These are phyloP conservation scores for Alternaria ventricosa DNA, from an alignment of 2,329 filamentous ascomycete genomes.

Conservation along the genomic window DNA sequence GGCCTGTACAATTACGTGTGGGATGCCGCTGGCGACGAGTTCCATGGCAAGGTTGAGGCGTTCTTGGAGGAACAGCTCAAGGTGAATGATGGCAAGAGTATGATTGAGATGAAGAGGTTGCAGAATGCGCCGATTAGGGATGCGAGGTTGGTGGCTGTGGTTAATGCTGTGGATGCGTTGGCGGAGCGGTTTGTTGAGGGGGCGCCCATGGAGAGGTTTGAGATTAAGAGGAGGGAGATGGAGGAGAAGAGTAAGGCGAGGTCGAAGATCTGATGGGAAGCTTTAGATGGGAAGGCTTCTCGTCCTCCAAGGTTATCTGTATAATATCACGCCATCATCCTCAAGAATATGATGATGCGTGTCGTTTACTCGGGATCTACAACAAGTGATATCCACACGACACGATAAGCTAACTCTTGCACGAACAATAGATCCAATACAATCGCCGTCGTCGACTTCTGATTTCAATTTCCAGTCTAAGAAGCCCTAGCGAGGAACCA, in stretches of 20 bases:
- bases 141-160: conserved; percentile 55
- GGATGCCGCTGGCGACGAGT: conserved; percentile 47
- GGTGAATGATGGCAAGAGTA: conserved; percentile 59
- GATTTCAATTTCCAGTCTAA: neutral
- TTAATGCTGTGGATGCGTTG: conserved; percentile 57
- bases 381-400: neutral
- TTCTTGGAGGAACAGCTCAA: conserved; percentile 55
- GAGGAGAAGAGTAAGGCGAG: conserved; percentile 42
- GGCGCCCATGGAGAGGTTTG: conserved; percentile 55
- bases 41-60: conserved; percentile 50
- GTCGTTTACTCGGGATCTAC: neutral
- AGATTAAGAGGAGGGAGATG: conserved; percentile 47
- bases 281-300: neutral
- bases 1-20: conserved; percentile 59
- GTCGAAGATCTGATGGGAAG: conserved; percentile 33
- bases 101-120: conserved; percentile 61
- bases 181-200: conserved; percentile 58
- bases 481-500: accelerated
- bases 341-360: neutral
- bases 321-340: neutral
- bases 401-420: neutral
- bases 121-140: conserved; percentile 56
- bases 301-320: neutral
- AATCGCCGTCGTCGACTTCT: neutral
- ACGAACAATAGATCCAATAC: neutral